Base-by-base conservation (phyloP, 148 eudicot species). In the Heliosperma pusillum region DNA sequence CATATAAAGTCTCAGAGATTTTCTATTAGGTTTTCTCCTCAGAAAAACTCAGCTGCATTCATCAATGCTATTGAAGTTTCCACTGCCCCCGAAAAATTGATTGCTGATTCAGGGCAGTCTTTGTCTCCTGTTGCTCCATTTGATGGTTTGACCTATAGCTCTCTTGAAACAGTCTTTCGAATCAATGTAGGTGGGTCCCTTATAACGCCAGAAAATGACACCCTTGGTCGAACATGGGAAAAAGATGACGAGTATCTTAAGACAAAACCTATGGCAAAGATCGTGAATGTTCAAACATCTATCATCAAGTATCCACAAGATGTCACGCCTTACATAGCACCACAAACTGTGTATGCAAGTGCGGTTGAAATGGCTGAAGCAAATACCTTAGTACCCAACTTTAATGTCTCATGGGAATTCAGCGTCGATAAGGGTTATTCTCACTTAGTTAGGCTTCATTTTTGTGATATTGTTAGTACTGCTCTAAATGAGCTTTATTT, bases 31-130 rank as follows among this genome's bases (percentile, higher is more conserved):
- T 93, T 93, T 76, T 22, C 65, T 9, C 93, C 96, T 0, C 78
- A 74, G n/a, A 74, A 81, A 66, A 73, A 70, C 22, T 85, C 90
- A 0, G 81, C 83, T 21, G 98, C 93, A 10, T 93, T 83, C 36
- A 79, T 93, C 40, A 93, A 88, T 69, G 98, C 85, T 22, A 80
- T 93, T 15, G 98, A 93, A 84, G 86, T 93, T 22, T 87, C 88
- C 0, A 86, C 93, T 0, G 96, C 87, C 0, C 98, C 98, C 0
- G 90, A 87, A 27, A 53, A 79, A 11, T 47, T 93, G 72, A 62
- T 93, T 33, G 50, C 58, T 12, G 90, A 90, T 22, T 12, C 62
- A 1, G 92, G 82, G 10, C 79, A 87, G 29, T 60, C 85, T 4
- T 80, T 93, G 9, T 84, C 73, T 27, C 96, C 93, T 0, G 88